These are phyloP conservation scores for Nitzschia putrida DNA, from an alignment of 108 stramenopile genomes.

Conservation along the genomic window DNA sequence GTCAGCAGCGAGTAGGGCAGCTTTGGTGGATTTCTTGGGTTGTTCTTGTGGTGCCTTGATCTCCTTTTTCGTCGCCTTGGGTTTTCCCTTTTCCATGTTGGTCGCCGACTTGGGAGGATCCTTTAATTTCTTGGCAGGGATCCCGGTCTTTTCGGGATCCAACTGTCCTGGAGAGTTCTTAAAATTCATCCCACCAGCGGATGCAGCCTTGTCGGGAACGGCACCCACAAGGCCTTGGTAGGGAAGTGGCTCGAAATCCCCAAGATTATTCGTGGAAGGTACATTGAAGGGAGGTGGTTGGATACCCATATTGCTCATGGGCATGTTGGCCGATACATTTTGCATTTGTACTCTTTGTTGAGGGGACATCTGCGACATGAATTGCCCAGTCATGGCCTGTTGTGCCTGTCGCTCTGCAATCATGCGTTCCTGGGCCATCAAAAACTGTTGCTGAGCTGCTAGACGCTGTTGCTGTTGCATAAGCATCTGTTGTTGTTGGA, in stretches of 20 bases:
- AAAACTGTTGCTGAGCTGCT: not conserved
- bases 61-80: no score
- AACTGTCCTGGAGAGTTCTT: slow-evolving; percentile 3
- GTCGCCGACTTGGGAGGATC: not conserved
- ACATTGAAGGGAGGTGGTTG: no score
- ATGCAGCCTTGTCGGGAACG: no score
- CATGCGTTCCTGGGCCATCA: not conserved
- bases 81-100: slow-evolving; percentile 1
- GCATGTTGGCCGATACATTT: no score
- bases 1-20: no score
- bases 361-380: not conserved
- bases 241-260: not conserved
- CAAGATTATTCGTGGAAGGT: not conserved
- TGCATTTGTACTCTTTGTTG: not conserved
- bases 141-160: slow-evolving; percentile 6
- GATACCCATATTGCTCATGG: no score
- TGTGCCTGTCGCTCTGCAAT: not conserved
- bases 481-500: slow-evolving; percentile 11
- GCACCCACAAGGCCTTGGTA: not conserved
- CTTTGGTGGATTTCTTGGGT: no score
- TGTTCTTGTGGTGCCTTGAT: no score
- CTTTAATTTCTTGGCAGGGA: not conserved
- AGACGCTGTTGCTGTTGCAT: slow-evolving; percentile 15
- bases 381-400: not conserved
- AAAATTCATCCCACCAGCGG: not conserved